Conservation (phyloP, 306 rosid genomes). For the Trichosanthes truncata region DNA sequence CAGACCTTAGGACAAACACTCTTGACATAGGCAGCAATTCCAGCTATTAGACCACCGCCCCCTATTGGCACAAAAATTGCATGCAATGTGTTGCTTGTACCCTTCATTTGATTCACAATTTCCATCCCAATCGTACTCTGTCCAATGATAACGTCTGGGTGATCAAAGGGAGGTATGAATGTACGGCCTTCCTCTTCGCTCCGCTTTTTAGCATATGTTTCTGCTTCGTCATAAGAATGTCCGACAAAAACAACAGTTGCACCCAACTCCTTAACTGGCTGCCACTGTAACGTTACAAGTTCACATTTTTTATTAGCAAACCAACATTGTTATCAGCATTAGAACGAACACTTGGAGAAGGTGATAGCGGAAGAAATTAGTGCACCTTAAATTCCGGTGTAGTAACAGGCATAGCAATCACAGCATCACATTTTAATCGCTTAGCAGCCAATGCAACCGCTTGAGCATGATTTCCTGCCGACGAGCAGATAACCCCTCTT, state of each 20-base stretch:
- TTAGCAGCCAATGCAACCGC: conserved; percentile 91
- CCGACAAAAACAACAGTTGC: conserved; percentile 80
- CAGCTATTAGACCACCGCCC: conserved; percentile 96
- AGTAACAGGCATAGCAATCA: conserved; percentile 86
- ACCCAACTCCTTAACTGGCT: conserved; percentile 71
- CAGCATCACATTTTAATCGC: conserved; percentile 59
- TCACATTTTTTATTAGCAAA: not conserved
- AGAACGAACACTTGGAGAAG: not conserved
- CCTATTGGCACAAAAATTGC: conserved; percentile 98
- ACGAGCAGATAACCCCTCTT: conserved; percentile 85
- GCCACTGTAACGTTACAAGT: conserved; percentile 44
- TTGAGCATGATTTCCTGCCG: conserved; percentile 98
- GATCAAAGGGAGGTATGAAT: conserved; percentile 89
- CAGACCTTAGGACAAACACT: conserved; percentile 80
- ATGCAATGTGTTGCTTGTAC: conserved; percentile 52
- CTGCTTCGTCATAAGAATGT: conserved; percentile 92
- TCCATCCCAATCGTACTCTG: conserved; percentile 98
- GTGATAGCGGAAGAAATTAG: not conserved
- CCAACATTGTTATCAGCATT: not conserved
- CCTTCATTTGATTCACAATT: conserved; percentile 56
- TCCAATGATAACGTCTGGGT: conserved; percentile 85
- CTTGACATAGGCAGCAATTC: conserved; percentile 94
- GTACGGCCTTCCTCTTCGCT: conserved; percentile 57
- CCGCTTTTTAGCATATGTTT: conserved; percentile 72
- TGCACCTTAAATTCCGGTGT: conserved; percentile 87